Evolutionary conservation across 176 grass and related monocot genomes (phyloP).

Genomic region (Lolium perenne): DNA sequence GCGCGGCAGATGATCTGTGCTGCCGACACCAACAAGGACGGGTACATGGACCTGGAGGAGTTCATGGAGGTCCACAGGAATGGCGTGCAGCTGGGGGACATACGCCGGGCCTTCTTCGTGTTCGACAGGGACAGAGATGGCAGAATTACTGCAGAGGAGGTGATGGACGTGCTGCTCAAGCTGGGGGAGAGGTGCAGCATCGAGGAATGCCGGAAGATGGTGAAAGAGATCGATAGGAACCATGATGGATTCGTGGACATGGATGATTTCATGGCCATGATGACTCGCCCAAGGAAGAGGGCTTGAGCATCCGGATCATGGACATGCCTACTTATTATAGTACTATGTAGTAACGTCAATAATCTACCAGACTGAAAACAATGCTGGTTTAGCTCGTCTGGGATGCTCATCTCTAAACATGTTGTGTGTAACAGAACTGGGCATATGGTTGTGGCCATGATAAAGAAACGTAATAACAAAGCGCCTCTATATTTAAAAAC

Average conservation of each 20-base stretch:
- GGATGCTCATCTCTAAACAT: not conserved
- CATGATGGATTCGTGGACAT: slow-evolving; percentile 65
- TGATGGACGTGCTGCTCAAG: slow-evolving; percentile 50
- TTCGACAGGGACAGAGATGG: slow-evolving; percentile 67
- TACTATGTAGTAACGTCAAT: not conserved
- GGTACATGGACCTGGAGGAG: slow-evolving; percentile 61
- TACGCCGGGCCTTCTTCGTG: slow-evolving; percentile 65
- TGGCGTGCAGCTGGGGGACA: slow-evolving; percentile 62
- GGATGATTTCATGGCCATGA: slow-evolving; percentile 88
- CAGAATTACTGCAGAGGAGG: slow-evolving; percentile 65
- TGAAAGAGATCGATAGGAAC: slow-evolving; percentile 60
- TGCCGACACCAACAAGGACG: slow-evolving; percentile 60
- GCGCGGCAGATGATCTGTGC: slow-evolving; percentile 54
- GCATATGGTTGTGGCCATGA: too few relatives aligned
- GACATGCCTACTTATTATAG: not conserved
- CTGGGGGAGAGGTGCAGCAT: slow-evolving; percentile 54
- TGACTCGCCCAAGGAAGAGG: slow-evolving; percentile 70
- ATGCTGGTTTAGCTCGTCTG: not conserved
- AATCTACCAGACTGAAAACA: not conserved
- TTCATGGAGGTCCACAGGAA: slow-evolving; percentile 78
- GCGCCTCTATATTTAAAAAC: too few relatives aligned
- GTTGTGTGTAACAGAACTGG: too few relatives aligned
- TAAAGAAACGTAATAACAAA: too few relatives aligned
- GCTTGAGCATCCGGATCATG: slow-evolving; percentile 33
- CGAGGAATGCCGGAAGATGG: slow-evolving; percentile 62